Conservation (phyloP, 108 stramenopile genomes). For the Pseudonitzschia pungens region DNA sequence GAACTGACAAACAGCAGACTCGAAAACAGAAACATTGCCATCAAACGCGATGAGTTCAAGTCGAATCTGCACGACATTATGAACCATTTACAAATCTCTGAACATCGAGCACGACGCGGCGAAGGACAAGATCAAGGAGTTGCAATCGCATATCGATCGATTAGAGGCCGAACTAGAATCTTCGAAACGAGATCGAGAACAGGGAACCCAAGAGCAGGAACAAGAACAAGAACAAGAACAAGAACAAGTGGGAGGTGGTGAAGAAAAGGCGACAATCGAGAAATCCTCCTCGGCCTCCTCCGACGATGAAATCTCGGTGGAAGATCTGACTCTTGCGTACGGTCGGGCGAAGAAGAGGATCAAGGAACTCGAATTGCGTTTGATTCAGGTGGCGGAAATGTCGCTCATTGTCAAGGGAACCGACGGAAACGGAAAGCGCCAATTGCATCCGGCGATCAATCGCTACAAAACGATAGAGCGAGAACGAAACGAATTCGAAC, state of each 20-base stretch:
- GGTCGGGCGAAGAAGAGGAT: not conserved
- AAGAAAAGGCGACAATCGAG: not conserved
- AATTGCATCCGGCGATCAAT: not conserved
- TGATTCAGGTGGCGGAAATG: not conserved
- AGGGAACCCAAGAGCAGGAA: not conserved
- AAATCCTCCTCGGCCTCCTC: no score
- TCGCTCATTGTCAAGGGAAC: not conserved
- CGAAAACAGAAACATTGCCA: not conserved
- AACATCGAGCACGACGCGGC: not conserved
- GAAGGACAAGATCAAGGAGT: not conserved
- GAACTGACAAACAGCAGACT: not conserved
- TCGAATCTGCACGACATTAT: conserved; percentile 2
- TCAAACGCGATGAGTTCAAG: conserved; percentile 13
- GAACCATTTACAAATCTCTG: not conserved
- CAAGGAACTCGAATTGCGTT: not conserved
- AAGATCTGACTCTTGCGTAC: conserved; percentile 2
- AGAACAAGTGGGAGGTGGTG: not conserved
- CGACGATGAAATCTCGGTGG: not conserved
- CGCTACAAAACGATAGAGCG: conserved; percentile 1
- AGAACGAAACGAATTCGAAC: not conserved
- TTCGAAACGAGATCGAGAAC: no score
- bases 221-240: not conserved
- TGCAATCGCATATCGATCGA: not conserved
- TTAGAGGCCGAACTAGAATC: not conserved
- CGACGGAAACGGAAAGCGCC: not conserved